phyloP scores from a whole-genome alignment of 148 eudicot species.

The Vaccinium darrowii region DNA sequence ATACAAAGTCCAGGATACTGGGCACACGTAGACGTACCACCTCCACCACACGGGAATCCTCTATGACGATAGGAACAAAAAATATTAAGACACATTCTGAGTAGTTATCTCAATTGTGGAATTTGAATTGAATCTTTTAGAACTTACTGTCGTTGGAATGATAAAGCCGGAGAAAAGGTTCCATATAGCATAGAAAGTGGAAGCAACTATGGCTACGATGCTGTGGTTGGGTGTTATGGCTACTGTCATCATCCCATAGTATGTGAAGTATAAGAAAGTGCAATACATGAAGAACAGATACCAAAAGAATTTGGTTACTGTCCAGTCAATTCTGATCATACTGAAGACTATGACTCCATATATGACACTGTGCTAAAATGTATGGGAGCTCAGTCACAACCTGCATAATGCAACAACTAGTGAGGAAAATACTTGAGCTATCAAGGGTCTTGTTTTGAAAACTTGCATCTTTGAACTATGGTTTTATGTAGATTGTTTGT shows the following conservation, averaged over 20 bases:
- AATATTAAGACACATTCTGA: background rate
- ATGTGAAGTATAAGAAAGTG: conserved; percentile 63
- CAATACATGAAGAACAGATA: conserved; percentile 61
- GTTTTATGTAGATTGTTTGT: background rate
- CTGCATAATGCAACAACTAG: conserved; percentile 28
- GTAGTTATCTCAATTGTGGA: background rate
- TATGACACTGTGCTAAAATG: conserved; percentile 39
- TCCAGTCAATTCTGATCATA: conserved; percentile 66
- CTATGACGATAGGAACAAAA: conserved; percentile 15
- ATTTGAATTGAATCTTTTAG: background rate
- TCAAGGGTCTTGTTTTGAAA: background rate
- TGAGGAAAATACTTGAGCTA: background rate
- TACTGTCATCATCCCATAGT: conserved; percentile 74
- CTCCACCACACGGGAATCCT: conserved; percentile 58
- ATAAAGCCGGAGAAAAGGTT: conserved; percentile 42
- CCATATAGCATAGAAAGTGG: conserved; percentile 51
- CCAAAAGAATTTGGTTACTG: conserved; percentile 54
- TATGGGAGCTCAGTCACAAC: conserved; percentile 65
- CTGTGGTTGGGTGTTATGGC: conserved; percentile 60
- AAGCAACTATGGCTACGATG: conserved; percentile 55
- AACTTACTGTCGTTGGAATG: conserved; percentile 32
- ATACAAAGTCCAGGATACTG: conserved; percentile 58
- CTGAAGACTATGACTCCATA: conserved; percentile 55
- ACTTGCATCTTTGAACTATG: background rate
- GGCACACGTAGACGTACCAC: conserved; percentile 63